Evolutionary conservation across 2,329 filamentous ascomycete species (phyloP), one percentile per base, ranked within the genome.

Genomic region (Purpureocillium takamizusanense): DNA sequence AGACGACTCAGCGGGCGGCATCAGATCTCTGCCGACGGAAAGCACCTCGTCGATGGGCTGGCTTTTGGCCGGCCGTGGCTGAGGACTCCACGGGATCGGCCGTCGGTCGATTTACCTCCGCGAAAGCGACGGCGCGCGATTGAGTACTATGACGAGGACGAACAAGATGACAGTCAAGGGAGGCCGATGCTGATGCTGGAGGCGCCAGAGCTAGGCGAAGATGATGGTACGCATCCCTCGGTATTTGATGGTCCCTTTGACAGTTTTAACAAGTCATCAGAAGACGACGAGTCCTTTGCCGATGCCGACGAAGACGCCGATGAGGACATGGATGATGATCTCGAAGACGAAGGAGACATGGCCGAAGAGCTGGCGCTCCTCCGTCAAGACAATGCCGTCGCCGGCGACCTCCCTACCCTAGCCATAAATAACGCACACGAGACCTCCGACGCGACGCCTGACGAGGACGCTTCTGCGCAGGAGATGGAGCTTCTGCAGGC

Each of bases 41-140:
- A 72, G 47, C 88, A 89, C 54, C 69, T 95, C 6, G 72, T 92
- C 10, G 90, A 97, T 55, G 89, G 90, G 4, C 69, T 95, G 15
- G 76, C 87, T 0, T 95, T 90, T 56, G 89, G 90, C 3, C 75
- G 82, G 42, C 80, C 83, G 1, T 78, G 78, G 52, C 63, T 90
- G 8, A 75, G 74, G 49, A 52, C 63, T 2, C 68, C 73, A 1
- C 67, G 69, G 7, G 70, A 70, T 41, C 74, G 87, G 34, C 87
- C 87, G 1, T 56, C 72, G 1, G 65, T 94, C 30, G 64, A 70
- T 11, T 85, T 94, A 13, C 84, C 85, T 1, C 81, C 87, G 1
- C 72, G 81, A 44, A 94, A 92, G 56, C 74, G 75, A 49, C 72
- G 70, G 28, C 69, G 78, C 47, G 56, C 57, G 10, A 62, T 67